A percentile compares a stretch with the other conserved stretches of the same genome.
phyloP scores from a whole-genome alignment of 805 yeast genomes.

The Sugiyamaella smithiae region DNA sequence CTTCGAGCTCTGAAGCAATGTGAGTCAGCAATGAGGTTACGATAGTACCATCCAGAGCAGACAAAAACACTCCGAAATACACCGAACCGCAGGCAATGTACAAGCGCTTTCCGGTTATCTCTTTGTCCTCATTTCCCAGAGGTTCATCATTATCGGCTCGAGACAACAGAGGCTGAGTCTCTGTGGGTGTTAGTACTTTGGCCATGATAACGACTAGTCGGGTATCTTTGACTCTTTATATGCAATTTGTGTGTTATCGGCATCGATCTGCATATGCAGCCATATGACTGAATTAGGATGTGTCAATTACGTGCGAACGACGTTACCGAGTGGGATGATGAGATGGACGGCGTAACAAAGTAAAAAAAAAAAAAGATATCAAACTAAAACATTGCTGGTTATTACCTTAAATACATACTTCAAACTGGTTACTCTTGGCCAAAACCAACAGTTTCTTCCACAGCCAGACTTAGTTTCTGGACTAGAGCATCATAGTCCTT shows the following conservation, averaged over 20 bases:
- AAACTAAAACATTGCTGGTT: not conserved
- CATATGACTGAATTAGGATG: too few relatives aligned
- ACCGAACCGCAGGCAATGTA: slow-evolving; percentile 17
- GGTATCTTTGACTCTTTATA: too few relatives aligned
- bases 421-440: slow-evolving; percentile 79
- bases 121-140: not conserved
- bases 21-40: slow-evolving; percentile 57
- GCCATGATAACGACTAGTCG: not conserved
- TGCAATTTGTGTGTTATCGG: not conserved
- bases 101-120: not conserved
- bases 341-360: too few relatives aligned
- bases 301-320: too few relatives aligned
- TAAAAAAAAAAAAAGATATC: too few relatives aligned
- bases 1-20: slow-evolving; percentile 58
- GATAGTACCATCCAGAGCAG: slow-evolving; percentile 58
- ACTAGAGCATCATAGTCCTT: slow-evolving; percentile 76
- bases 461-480: slow-evolving; percentile 91
- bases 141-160: not conserved
- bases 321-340: too few relatives aligned
- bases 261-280: not conserved
- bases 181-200: not conserved
- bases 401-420: not conserved
- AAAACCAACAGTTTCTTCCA: slow-evolving; percentile 98
- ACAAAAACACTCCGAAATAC: slow-evolving; percentile 40
- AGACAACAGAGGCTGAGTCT: slow-evolving; percentile 1